Evolutionary conservation across 2,329 filamentous ascomycete species (phyloP).

Genomic region (Tympanopsis confertula): DNA sequence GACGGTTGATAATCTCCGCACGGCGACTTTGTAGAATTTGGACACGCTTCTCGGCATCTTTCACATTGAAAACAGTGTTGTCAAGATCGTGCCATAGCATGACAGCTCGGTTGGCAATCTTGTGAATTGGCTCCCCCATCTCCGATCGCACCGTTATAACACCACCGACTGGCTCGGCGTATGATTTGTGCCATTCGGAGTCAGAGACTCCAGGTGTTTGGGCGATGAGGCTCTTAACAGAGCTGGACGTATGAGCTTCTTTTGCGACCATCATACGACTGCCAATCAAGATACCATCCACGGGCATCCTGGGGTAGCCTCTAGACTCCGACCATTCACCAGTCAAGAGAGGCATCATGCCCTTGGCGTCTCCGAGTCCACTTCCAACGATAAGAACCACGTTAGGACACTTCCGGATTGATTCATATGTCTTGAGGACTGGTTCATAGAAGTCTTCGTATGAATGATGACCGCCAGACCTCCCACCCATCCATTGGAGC

Average conservation of each 20-base stretch:
- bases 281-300: constrained; percentile 81
- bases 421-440: constrained; percentile 79
- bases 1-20: constrained; percentile 85
- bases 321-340: constrained; percentile 79
- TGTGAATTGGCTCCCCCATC: constrained; percentile 99
- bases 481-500: constrained; percentile 87
- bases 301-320: constrained; percentile 86
- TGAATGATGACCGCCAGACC: constrained; percentile 88
- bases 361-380: constrained; percentile 80
- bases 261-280: constrained; percentile 92
- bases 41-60: constrained; percentile 88
- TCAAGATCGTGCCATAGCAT: constrained; percentile 98
- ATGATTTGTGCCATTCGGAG: constrained; percentile 79
- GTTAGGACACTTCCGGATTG: constrained; percentile 75
- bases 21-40: constrained; percentile 79
- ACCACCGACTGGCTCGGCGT: constrained; percentile 81
- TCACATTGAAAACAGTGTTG: constrained; percentile 89
- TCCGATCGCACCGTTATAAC: constrained; percentile 94
- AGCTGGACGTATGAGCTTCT: constrained; percentile 77
- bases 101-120: constrained; percentile 91
- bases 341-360: constrained; percentile 85
- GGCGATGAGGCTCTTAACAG: constrained; percentile 80
- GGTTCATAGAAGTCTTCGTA: constrained; percentile 93
- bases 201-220: constrained; percentile 77
- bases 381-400: constrained; percentile 82